Evolutionary conservation across 1,139 yeast genomes (phyloP).

Genomic region (Protomyces inouyei): DNA sequence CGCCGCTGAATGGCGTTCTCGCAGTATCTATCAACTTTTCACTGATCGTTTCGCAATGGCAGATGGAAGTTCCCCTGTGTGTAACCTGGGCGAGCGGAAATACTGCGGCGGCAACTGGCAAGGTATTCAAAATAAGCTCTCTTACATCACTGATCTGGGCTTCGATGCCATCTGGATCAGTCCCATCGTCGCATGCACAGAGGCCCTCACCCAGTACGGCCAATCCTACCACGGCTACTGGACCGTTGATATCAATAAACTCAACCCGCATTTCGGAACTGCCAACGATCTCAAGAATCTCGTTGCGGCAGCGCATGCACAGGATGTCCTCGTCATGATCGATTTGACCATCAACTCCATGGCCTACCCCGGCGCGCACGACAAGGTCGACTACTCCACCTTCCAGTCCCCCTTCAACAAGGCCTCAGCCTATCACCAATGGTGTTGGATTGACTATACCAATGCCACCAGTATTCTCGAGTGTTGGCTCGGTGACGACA

Average conservation of each 20-base stretch:
- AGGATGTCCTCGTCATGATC: slow-evolving; percentile 29
- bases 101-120: slow-evolving; percentile 32
- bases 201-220: slow-evolving; percentile 21
- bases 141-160: slow-evolving; percentile 30
- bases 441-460: slow-evolving; percentile 27
- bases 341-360: slow-evolving; percentile 29
- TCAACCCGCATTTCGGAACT: slow-evolving; percentile 29
- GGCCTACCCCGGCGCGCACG: slow-evolving; percentile 25
- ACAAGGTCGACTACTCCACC: slow-evolving; percentile 18
- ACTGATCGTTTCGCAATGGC: slow-evolving; percentile 30
- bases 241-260: slow-evolving; percentile 24
- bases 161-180: slow-evolving; percentile 32
- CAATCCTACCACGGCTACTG: slow-evolving; percentile 31
- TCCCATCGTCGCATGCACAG: slow-evolving; percentile 28
- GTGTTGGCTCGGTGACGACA: slow-evolving; percentile 30
- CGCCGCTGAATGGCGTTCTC: slow-evolving; percentile 28
- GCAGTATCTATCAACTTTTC: slow-evolving; percentile 30
- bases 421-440: slow-evolving; percentile 26
- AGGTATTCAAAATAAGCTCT: slow-evolving; percentile 27
- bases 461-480: slow-evolving; percentile 28
- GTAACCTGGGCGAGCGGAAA: slow-evolving; percentile 13
- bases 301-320: slow-evolving; percentile 26
- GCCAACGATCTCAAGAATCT: slow-evolving; percentile 26
- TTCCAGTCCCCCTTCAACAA: slow-evolving; percentile 24
- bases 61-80: slow-evolving; percentile 27